Conservation (phyloP, 257 asterid genomes). For the Lithospermum erythrorhizon region DNA sequence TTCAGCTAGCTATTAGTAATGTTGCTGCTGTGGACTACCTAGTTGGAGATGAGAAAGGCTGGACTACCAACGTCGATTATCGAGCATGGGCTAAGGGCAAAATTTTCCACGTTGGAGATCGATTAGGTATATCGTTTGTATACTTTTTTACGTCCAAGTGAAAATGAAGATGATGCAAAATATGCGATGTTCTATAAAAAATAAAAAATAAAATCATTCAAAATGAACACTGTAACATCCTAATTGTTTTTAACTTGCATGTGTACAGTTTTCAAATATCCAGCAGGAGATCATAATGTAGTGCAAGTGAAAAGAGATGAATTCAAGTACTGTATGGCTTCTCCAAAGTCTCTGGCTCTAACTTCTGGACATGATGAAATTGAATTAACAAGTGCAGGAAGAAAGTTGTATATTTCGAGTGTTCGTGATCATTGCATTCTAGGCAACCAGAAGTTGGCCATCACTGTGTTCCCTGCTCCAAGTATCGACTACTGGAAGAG, state of each 20-base stretch:
- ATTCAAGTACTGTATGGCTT: not conserved
- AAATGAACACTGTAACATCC: no score
- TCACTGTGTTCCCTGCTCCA: not conserved
- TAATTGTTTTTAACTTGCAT: not conserved
- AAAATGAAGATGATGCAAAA: not conserved
- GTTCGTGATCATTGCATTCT: not conserved
- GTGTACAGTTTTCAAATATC: slow-evolving; percentile 8
- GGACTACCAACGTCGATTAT: slow-evolving; percentile 9
- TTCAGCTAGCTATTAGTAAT: not conserved
- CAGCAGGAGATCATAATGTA: slow-evolving; percentile 9
- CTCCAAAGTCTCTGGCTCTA: not conserved
- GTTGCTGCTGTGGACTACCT: not conserved
- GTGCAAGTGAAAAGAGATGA: slow-evolving; percentile 6
- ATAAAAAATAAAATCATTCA: not conserved
- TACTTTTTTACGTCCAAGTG: no score
- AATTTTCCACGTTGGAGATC: slow-evolving; percentile 12
- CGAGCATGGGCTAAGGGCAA: slow-evolving; percentile 8
- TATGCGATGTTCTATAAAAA: not conserved
- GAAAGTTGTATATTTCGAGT: not conserved
- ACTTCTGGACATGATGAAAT: not conserved
- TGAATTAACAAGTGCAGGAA: not conserved
- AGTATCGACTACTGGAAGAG: not conserved
- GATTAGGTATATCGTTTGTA: slow-evolving; percentile 1
- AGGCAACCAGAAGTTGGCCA: not conserved
- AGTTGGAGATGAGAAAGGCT: slow-evolving; percentile 1